A percentile compares a stretch with the other conserved stretches of the same genome.
Evolutionary conservation across 1,139 yeast genomes (phyloP).

Genomic region (Taiozyma sp.): DNA sequence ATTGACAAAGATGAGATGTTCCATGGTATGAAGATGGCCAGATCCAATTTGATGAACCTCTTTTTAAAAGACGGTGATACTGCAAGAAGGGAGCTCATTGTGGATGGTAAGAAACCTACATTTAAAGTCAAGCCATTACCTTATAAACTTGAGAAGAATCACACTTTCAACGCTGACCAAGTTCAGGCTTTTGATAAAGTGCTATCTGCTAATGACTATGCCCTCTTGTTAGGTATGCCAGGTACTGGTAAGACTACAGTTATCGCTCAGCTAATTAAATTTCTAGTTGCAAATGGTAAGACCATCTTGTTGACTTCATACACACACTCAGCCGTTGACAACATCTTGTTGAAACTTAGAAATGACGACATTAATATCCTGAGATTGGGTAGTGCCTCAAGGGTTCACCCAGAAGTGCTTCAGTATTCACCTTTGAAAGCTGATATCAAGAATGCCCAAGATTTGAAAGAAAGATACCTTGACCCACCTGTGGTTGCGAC

Average conservation of each 20-base stretch:
- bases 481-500: slow-evolving; percentile 77
- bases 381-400: slow-evolving; percentile 49
- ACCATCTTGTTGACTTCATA: slow-evolving; percentile 76
- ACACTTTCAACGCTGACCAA: slow-evolving; percentile 62
- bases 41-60: slow-evolving; percentile 68
- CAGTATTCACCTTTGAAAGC: slow-evolving; percentile 44
- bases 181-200: slow-evolving; percentile 58
- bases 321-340: slow-evolving; percentile 96
- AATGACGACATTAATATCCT: slow-evolving; percentile 44
- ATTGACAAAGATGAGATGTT: slow-evolving; percentile 78
- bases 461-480: slow-evolving; percentile 41
- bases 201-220: slow-evolving; percentile 63
- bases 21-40: slow-evolving; percentile 69
- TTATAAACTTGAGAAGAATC: slow-evolving; percentile 17
- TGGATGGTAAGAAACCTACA: slow-evolving; percentile 48
- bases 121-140: slow-evolving; percentile 29
- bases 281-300: slow-evolving; percentile 54
- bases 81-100: slow-evolving; percentile 50
- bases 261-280: slow-evolving; percentile 66
- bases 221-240: slow-evolving; percentile 92
- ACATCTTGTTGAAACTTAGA: slow-evolving; percentile 68
- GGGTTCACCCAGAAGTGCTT: slow-evolving; percentile 59
- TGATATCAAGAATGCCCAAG: slow-evolving; percentile 37
- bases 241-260: slow-evolving; percentile 98
- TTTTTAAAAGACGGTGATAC: slow-evolving; percentile 53